Base-by-base conservation (phyloP, 2,329 filamentous ascomycete species). In the Dactylellina parvicollis region DNA sequence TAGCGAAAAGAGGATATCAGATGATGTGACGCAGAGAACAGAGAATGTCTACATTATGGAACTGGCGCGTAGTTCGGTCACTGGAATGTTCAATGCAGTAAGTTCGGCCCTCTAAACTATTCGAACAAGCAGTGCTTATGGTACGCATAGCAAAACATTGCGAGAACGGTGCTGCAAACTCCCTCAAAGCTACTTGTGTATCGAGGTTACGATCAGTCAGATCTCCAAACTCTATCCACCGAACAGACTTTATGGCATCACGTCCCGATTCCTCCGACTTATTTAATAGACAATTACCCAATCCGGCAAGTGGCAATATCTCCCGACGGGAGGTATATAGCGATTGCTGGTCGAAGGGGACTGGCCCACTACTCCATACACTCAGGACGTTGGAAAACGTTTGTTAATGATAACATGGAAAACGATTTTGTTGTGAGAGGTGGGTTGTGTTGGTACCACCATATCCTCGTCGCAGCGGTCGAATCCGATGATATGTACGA, bases 381-480 rank as follows among this genome's bases (percentile, higher is more conserved):
- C 76, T 98, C 94, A 79, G 92, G 94, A 26, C 87, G 95, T 69
- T 99, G 95, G 95, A 97, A 96, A 80, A 96, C 90, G 0, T 99
- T 99, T 80, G 86, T 90, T 52, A 92, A 93, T 77, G 86, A 89
- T 24, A 87, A 86, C 28, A 86, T 89, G 78, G 95, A 98, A 80
- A 92, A 93, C 77, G 92, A 93, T 75, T 99, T 99, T 79, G 88
- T 92, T 22, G 92, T 99, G 12, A 86, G 93, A 75, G 95, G 95
- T 52, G 95, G 95, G 4, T 96, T 99, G 93, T 98, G 94, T 80
- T 99, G 95, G 95, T 93, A 96, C 79, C 92, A 96, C 76, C 94
- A 99, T 81, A 91, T 98, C 30, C 84, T 99, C 16, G 91, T 98
- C 64, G 93, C 92, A 38, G 92, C 94, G 2, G 89, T 97, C n/a